These are phyloP conservation scores for Chytriomyces sp. DNA, from an alignment of 192 early-diverging fungal species.

Conservation along the genomic window DNA sequence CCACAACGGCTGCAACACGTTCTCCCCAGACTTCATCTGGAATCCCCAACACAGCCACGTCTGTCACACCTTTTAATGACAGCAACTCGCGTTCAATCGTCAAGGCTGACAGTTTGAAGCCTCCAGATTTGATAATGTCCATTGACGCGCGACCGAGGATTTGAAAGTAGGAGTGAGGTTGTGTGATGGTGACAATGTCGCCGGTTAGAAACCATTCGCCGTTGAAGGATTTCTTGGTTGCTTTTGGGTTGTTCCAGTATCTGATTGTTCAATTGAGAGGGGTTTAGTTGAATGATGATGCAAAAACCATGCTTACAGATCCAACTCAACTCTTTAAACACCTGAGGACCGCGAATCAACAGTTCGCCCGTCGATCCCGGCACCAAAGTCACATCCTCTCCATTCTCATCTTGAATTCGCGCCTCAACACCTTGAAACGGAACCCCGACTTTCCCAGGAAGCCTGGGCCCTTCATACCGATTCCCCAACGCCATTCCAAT, in stretches of 20 bases:
- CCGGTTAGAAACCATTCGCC: slow-evolving; percentile 80
- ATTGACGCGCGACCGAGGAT: slow-evolving; percentile 82
- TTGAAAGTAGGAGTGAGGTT: slow-evolving; percentile 59
- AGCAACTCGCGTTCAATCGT: slow-evolving; percentile 84
- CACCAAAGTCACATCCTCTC: slow-evolving; percentile 55
- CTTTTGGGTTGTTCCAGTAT: slow-evolving; percentile 76
- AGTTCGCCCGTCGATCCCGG: slow-evolving; percentile 69
- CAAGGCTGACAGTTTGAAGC: slow-evolving; percentile 83
- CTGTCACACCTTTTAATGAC: slow-evolving; percentile 48
- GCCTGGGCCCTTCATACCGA: slow-evolving; percentile 44
- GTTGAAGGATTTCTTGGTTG: slow-evolving; percentile 71
- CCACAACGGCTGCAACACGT: slow-evolving; percentile 69
- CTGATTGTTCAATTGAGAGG: slow-evolving; percentile 36
- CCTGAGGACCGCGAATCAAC: slow-evolving; percentile 73
- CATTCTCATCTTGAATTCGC: slow-evolving; percentile 59
- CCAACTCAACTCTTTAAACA: slow-evolving; percentile 68
- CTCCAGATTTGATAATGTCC: slow-evolving; percentile 90
- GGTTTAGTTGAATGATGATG: no score
- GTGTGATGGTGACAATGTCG: slow-evolving; percentile 64
- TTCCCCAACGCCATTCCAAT: slow-evolving; percentile 89
- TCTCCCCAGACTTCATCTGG: slow-evolving; percentile 81
- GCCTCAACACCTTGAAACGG: slow-evolving; percentile 75
- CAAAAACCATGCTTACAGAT: no score
- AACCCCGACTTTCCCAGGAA: slow-evolving; percentile 71
- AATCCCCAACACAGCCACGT: slow-evolving; percentile 77